Percentiles rank a stretch among this genome's conserved stretches.
Conservation (phyloP, 768 basidiomycete species). For the Termitomyces sp. region DNA sequence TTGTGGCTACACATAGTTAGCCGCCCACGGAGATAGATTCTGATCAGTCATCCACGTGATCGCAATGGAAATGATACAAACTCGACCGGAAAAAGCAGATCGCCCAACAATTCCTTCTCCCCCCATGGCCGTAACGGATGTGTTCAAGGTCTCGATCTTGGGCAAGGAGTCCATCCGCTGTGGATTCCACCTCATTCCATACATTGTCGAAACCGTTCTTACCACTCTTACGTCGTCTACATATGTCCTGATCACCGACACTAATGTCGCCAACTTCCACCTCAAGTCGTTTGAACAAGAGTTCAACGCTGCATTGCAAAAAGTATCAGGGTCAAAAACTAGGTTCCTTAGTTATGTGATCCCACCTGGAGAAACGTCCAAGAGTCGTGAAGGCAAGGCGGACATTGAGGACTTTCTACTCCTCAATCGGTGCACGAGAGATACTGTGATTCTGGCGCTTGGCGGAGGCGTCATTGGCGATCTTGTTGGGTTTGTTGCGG, state of each 20-base stretch:
- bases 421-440: conserved; percentile 82
- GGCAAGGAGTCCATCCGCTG: conserved; percentile 86
- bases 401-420: conserved; percentile 91
- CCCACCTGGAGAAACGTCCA: conserved; percentile 88
- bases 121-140: conserved; percentile 42
- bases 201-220: conserved; percentile 76
- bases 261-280: conserved; percentile 79
- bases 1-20: neutral
- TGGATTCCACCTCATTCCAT: conserved; percentile 86
- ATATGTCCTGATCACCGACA: conserved; percentile 92
- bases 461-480: conserved; percentile 98
- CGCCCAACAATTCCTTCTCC: neutral
- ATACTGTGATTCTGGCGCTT: conserved; percentile 88
- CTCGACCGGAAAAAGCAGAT: neutral
- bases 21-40: neutral
- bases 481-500: conserved; percentile 92
- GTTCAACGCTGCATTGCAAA: conserved; percentile 43
- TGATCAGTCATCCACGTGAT: conserved; percentile 5
- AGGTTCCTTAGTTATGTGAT: conserved; percentile 78
- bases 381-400: conserved; percentile 88
- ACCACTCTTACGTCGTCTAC: conserved; percentile 68
- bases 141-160: conserved; percentile 78
- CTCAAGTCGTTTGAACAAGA: conserved; percentile 61
- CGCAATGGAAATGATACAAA: neutral
- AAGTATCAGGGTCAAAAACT: conserved; percentile 28